These are phyloP conservation scores for Claviceps digitariae DNA, from an alignment of 2,329 filamentous ascomycete genomes.

Conservation along the genomic window DNA sequence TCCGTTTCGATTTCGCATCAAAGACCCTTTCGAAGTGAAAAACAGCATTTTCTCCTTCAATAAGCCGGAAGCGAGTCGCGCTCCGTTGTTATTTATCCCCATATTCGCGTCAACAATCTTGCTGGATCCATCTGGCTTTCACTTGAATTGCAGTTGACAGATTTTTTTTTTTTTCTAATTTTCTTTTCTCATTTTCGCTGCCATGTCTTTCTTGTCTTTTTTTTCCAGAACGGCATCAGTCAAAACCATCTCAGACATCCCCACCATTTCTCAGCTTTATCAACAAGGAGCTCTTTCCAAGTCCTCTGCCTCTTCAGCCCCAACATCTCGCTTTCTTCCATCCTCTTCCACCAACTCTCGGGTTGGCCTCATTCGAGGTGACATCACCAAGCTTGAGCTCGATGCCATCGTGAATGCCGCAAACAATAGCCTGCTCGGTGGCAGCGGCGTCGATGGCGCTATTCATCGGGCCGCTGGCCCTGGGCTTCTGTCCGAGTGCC, in stretches of 20 bases:
- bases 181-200: no score
- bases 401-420: conserved; percentile 91
- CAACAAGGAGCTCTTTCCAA: conserved; percentile 22
- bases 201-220: no score
- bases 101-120: background rate
- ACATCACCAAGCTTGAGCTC: conserved; percentile 68
- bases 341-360: conserved; percentile 52
- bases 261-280: conserved; percentile 54
- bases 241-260: conserved; percentile 40
- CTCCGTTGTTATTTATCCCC: background rate
- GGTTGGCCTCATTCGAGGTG: conserved; percentile 56
- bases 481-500: conserved; percentile 55
- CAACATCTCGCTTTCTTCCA: conserved; percentile 15
- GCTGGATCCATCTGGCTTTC: no score
- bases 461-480: conserved; percentile 76
- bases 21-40: background rate
- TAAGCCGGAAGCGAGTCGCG: background rate
- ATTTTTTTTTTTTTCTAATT: no score
- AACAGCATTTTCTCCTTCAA: background rate
- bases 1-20: background rate
- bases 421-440: conserved; percentile 64
- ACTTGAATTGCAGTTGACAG: no score
- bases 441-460: conserved; percentile 80
- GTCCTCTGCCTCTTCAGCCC: conserved; percentile 1
- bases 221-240: conserved; percentile 1